phyloP scores from a whole-genome alignment of 2,329 filamentous ascomycete species.

The Dactylonectria macrodidyma region DNA sequence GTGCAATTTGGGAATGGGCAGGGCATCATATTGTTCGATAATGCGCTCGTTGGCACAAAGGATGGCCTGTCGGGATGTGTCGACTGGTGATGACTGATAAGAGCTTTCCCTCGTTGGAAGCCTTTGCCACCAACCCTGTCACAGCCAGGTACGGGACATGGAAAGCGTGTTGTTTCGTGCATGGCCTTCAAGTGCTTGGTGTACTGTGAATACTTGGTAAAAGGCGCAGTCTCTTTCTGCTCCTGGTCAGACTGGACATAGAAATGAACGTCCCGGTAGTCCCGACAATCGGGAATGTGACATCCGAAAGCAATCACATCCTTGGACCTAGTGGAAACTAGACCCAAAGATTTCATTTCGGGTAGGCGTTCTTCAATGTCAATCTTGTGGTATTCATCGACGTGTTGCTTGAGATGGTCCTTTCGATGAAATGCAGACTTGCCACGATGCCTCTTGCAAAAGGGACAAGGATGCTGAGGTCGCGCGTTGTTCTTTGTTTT shows the following conservation, averaged over 20 bases:
- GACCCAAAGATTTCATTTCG: background rate
- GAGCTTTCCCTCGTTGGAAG: background rate
- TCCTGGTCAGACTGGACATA: background rate
- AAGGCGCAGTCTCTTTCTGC: background rate
- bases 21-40: no score
- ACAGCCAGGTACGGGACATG: background rate
- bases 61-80: background rate
- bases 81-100: background rate
- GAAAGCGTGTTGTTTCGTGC: background rate
- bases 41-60: background rate
- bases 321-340: no score
- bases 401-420: slow-evolving; percentile 16
- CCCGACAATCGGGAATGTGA: background rate
- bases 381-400: background rate
- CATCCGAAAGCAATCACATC: no score
- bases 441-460: background rate
- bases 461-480: slow-evolving; percentile 6
- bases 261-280: slow-evolving; percentile 6
- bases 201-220: slow-evolving; percentile 1
- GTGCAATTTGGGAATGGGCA: slow-evolving; percentile 10
- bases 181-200: background rate
- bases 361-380: background rate
- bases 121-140: slow-evolving; percentile 1
- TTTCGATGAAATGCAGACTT: slow-evolving; percentile 5
- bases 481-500: background rate